Base-by-base conservation (phyloP, 2,329 filamentous ascomycete species). In the Herpotrichia juniperi region DNA sequence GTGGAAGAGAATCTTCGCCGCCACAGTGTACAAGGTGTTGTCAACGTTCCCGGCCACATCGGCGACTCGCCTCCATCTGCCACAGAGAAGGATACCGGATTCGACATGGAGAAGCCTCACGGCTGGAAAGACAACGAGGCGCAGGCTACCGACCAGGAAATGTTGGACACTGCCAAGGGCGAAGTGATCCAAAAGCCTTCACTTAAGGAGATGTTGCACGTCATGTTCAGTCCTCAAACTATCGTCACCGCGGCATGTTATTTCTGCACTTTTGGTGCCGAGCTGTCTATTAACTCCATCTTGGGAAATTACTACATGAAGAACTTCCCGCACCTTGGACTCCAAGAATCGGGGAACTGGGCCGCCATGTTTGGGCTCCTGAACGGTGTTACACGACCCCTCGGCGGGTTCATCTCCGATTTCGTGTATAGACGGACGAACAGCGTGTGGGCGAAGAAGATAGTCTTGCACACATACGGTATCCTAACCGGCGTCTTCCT, bases 311-410 rank as follows among this genome's bases (percentile, higher is more conserved):
- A 84, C 76, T 86, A 85, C 67, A 66, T 69, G 16, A 63, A 77
- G 30, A 81, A 83, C 56, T 84, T 86, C 72, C 78, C 78, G 0
- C 55, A 63, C 2, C 77, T 85, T 58, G 71, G 73, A 14, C 78
- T 84, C 42, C 83, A 83, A 24, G 69, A 75, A 25, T 73, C 78
- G 0, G 82, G 82, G 8, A 78, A 79, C 62, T 85, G 86, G 80
- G 87, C 87, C 1, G 81, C 87, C 58, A 88, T 89, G 78, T 90
- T 90, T 70, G 88, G 87, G 7, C 85, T 91, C 47, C 79, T 90
- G 55, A 90, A 90, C 76, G 76, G 88, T 42, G 69, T 85, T 39
- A 85, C 83, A 34, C 79, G 88, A 1, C 87, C 88, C 0, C 71
- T 87, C 0, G 87, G 87, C 35, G 88, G 88, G 35, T 74, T 81